These are phyloP conservation scores for Phalaenopsis equestris DNA, from an alignment of 106 monocot species.

Conservation along the genomic window DNA sequence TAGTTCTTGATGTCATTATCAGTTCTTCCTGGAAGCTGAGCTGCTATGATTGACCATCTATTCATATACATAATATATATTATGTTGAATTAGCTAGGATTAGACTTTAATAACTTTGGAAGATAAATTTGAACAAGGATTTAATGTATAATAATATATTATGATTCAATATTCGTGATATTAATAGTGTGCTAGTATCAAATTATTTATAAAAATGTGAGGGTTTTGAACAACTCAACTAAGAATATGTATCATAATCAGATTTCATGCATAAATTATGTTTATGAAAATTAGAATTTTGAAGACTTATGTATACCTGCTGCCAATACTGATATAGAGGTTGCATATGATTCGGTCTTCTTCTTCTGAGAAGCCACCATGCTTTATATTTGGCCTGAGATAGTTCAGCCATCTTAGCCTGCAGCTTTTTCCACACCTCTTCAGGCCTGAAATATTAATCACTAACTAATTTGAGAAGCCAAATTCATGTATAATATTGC, in stretches of 20 bases:
- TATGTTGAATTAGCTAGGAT: neutral
- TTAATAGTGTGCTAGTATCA: too few relatives aligned
- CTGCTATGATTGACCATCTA: constrained; percentile 42
- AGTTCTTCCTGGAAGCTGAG: constrained; percentile 11
- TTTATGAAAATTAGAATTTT: neutral
- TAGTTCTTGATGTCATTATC: constrained; percentile 12
- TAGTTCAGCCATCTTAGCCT: constrained; percentile 56
- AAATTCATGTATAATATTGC: too few relatives aligned
- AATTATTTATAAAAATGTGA: too few relatives aligned
- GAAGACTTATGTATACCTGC: constrained; percentile 23
- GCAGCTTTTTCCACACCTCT: constrained; percentile 57
- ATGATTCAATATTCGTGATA: too few relatives aligned
- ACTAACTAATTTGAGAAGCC: too few relatives aligned
- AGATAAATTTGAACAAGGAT: too few relatives aligned
- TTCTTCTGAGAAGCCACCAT: constrained; percentile 51
- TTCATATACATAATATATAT: neutral
- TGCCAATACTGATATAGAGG: constrained; percentile 48
- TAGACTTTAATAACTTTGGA: too few relatives aligned
- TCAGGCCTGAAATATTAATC: constrained; percentile 23
- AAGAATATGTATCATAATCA: too few relatives aligned
- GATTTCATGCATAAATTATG: too few relatives aligned
- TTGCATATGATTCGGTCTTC: constrained; percentile 50
- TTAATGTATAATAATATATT: too few relatives aligned
- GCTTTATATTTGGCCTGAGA: constrained; percentile 48
- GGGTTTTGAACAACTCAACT: too few relatives aligned